Evolutionary conservation across 179 eudicot genomes (phyloP).

Genomic region (Camellia oleifera): DNA sequence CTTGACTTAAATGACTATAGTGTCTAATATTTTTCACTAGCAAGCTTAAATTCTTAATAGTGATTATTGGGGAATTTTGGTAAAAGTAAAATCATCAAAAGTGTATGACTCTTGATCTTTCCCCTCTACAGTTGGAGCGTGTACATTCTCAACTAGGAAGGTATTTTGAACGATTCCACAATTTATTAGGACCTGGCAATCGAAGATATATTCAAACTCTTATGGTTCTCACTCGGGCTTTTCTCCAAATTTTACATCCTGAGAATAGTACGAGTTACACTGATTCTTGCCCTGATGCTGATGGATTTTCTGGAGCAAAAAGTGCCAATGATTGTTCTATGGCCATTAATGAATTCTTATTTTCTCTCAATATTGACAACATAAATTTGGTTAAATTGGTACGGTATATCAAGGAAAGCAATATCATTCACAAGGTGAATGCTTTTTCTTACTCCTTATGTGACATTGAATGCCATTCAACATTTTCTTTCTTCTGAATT

Average conservation of each 20-base stretch:
- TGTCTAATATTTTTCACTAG: background rate
- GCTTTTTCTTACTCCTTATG: constrained; percentile 3
- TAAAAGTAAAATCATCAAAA: background rate
- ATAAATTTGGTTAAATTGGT: constrained; percentile 81
- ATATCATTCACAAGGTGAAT: constrained; percentile 83
- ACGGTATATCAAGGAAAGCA: constrained; percentile 81
- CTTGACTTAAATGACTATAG: background rate
- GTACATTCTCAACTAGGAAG: constrained; percentile 62
- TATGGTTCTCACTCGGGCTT: constrained; percentile 69
- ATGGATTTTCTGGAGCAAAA: constrained; percentile 32
- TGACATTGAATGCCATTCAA: background rate
- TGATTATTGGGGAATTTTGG: constrained; percentile 3
- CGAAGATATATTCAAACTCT: constrained; percentile 87
- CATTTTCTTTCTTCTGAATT: constrained; percentile 4
- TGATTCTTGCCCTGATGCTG: constrained; percentile 22
- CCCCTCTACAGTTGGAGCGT: constrained; percentile 61
- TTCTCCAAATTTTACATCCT: constrained; percentile 46
- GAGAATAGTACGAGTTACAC: constrained; percentile 18
- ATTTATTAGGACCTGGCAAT: constrained; percentile 87
- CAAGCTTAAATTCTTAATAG: constrained; percentile 16
- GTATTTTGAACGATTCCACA: constrained; percentile 65
- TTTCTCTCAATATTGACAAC: constrained; percentile 86
- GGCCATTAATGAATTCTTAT: constrained; percentile 81
- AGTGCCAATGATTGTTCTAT: constrained; percentile 46
- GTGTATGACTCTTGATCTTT: constrained; percentile 10